Evolutionary conservation across 306 rosid species (phyloP), one percentile per base, ranked within the genome.

Genomic region (Urtica urens): DNA sequence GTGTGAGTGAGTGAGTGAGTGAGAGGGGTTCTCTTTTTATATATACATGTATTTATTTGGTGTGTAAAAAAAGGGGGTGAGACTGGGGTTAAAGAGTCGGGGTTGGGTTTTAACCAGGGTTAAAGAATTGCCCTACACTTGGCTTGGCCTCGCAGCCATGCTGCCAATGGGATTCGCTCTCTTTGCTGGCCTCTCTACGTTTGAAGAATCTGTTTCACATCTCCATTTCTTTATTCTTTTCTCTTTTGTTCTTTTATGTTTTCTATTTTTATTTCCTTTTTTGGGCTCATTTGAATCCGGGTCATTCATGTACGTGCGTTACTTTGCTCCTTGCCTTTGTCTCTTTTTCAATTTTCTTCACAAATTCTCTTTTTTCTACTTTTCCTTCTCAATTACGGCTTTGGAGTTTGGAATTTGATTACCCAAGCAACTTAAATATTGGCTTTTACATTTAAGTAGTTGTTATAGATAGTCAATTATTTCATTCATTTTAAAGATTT

Each of bases 131-230:
- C 73, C 63, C 46, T 57, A 82, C 96, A 87, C 84, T 75, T 87
- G 96, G 68, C 94, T 51, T 51, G 29, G 29, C 23, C 64, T 58
- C 59, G 35, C 94, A 82, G 87, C 78, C 96, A 87, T 87, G 96
- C 94, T 75, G 6, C 94, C 92, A 82, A 79, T 79, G 27, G 38
- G 39, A 55, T 22, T 54, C 21, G 26, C 62, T 47, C 70, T 57
- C 42, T 37, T 56, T 6, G 72, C 70, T 76, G 63, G 67, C 62
- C 62, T 55, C 56, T 48, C 46, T 63, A 22, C 40, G 49, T n/a
- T 45, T 29, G 53, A 56, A 57, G 38, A 24, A 22, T 59, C 47
- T 65, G 46, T 59, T 17, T n/a, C 54, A 49, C 22, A 8, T 15
- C 3, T 28, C 38, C 1, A 1, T 15, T n/a, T 47, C 35, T 49